Percentiles rank a stretch among this genome's conserved stretches.
phyloP scores from a whole-genome alignment of 208 protist species.

The Borovskyia barvae region DNA sequence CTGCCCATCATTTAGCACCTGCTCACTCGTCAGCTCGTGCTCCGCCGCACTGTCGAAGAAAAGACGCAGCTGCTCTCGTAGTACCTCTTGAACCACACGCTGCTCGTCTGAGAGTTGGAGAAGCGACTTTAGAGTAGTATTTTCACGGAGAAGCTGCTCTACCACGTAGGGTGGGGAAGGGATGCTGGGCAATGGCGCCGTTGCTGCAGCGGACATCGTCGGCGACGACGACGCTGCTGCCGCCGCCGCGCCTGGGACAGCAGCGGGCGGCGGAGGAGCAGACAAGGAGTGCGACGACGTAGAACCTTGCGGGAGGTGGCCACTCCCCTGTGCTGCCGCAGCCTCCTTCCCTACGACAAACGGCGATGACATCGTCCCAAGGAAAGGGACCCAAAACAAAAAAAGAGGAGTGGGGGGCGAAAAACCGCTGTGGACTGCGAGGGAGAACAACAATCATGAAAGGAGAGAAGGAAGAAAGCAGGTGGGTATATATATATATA shows the following conservation, averaged over 20 bases:
- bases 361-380: too few species aligned
- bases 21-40: constrained; percentile 12
- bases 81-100: constrained; percentile 49
- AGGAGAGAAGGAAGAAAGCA: too few species aligned
- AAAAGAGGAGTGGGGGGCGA: too few species aligned
- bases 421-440: too few species aligned
- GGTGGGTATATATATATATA: too few species aligned
- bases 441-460: too few species aligned
- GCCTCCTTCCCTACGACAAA: too few species aligned
- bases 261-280: not conserved
- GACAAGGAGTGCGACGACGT: not conserved
- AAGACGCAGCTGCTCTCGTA: constrained; percentile 40
- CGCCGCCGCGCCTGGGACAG: not conserved
- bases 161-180: not conserved
- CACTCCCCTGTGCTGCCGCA: too few species aligned
- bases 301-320: too few species aligned
- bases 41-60: constrained; percentile 56
- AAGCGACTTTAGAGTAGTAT: constrained; percentile 36
- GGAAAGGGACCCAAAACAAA: too few species aligned
- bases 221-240: not conserved
- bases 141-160: constrained; percentile 58
- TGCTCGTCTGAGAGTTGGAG: constrained; percentile 51
- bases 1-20: not conserved
- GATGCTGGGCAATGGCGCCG: not conserved
- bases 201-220: not conserved